Conservation (phyloP, 2,329 filamentous ascomycete genomes). For the Pseudogymnoascus destructans region DNA sequence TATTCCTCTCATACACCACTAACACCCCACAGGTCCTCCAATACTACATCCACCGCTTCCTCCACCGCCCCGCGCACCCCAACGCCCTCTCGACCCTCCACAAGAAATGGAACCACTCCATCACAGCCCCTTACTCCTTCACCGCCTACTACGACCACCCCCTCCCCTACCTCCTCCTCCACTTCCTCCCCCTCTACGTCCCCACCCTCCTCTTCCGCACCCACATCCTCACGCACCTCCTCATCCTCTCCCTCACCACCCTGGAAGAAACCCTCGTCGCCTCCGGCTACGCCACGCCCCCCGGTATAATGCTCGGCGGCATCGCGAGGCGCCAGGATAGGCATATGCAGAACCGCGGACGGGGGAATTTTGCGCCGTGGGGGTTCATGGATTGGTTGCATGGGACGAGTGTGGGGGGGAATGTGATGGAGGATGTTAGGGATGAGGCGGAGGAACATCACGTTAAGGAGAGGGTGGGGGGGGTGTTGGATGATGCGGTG, state of each 20-base stretch:
- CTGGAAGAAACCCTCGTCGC: constrained; percentile 53
- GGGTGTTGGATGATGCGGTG: constrained; percentile 26
- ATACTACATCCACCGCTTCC: constrained; percentile 61
- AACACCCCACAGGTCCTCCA: constrained; percentile 38
- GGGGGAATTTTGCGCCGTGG: constrained; percentile 48
- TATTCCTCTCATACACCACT: constrained; percentile 7
- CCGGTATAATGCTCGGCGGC: constrained; percentile 38
- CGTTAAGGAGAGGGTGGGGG: constrained; percentile 31
- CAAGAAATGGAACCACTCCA: constrained; percentile 36
- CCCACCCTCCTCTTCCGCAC: constrained; percentile 52
- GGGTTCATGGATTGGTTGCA: constrained; percentile 49
- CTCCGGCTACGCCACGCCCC: constrained; percentile 51
- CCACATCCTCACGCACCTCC: constrained; percentile 59
- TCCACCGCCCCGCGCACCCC: constrained; percentile 44
- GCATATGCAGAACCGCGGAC: constrained; percentile 43
- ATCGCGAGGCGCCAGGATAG: constrained; percentile 38
- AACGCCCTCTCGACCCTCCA: constrained; percentile 32
- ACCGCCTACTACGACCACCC: constrained; percentile 57
- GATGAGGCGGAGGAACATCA: constrained; percentile 43
- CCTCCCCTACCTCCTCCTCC: constrained; percentile 45
- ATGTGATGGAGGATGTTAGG: constrained; percentile 40
- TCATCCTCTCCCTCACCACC: constrained; percentile 49
- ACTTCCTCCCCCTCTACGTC: constrained; percentile 52
- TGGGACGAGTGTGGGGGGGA: constrained; percentile 41
- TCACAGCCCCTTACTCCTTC: constrained; percentile 46